Evolutionary conservation across 371 early-diverging fungal genomes (phyloP).

Genomic region (Mucor plumbeus): DNA sequence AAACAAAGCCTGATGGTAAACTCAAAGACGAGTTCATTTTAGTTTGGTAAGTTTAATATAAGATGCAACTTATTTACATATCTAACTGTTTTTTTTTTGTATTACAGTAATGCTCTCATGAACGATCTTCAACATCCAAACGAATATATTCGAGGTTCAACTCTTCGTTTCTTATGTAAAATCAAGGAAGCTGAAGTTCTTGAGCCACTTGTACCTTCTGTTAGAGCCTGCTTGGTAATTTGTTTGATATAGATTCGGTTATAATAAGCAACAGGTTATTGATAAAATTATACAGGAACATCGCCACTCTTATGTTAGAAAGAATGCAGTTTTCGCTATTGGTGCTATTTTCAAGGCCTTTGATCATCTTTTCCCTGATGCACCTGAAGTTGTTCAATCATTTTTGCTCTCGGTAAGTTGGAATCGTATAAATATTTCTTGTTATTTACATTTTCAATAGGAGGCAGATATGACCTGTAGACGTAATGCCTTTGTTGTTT

Average conservation of each 20-base stretch:
- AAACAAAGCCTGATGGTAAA: slow-evolving; percentile 90
- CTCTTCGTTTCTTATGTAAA: slow-evolving; percentile 95
- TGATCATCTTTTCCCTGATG: slow-evolving; percentile 94
- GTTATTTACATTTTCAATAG: slow-evolving; percentile 35
- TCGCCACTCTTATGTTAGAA: slow-evolving; percentile 96
- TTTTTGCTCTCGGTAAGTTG: slow-evolving; percentile 70
- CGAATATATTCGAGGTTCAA: slow-evolving; percentile 97
- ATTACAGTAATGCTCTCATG: slow-evolving; percentile 90
- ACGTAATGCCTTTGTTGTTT: slow-evolving; percentile 93
- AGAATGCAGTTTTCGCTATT: slow-evolving; percentile 96
- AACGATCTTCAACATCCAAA: slow-evolving; percentile 99
- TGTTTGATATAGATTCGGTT: neutral
- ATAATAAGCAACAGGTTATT: neutral
- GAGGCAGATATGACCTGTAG: slow-evolving; percentile 93
- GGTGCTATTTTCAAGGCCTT: slow-evolving; percentile 85
- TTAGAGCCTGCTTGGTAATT: slow-evolving; percentile 85
- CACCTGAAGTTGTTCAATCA: slow-evolving; percentile 85
- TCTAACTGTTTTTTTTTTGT: slow-evolving; percentile 5
- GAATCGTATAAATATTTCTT: neutral
- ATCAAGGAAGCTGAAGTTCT: slow-evolving; percentile 92
- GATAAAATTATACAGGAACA: slow-evolving; percentile 68
- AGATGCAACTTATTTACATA: neutral
- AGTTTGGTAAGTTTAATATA: slow-evolving; percentile 74
- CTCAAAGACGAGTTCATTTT: slow-evolving; percentile 96
- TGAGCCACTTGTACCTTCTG: slow-evolving; percentile 92